phyloP scores from a whole-genome alignment of 129 eudicot genomes.

The Tagetes erecta region DNA sequence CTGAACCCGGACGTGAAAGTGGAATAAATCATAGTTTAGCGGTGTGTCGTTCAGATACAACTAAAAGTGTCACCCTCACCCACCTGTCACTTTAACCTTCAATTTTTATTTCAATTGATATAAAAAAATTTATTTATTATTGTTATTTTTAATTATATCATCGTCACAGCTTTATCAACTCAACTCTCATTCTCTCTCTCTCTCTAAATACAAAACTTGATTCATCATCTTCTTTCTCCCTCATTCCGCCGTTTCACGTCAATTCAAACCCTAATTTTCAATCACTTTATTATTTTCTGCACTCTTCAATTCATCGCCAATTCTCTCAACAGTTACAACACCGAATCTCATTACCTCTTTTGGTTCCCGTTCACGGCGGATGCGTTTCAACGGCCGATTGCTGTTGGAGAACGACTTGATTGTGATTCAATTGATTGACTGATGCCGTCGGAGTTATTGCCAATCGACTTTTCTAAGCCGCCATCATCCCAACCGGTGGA shows the following conservation, averaged over 20 bases:
- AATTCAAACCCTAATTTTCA: constrained; percentile 29
- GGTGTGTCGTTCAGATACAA: constrained; percentile 38
- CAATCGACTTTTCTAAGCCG: constrained; percentile 61
- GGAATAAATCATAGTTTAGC: constrained; percentile 34
- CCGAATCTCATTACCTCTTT: not conserved
- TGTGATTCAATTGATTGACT: constrained; percentile 41
- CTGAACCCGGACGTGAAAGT: constrained; percentile 42
- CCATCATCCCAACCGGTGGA: constrained; percentile 34
- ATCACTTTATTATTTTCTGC: too few relatives aligned
- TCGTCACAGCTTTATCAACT: constrained; percentile 35
- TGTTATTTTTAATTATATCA: not conserved
- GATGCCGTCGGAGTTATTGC: constrained; percentile 90
- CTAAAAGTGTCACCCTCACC: constrained; percentile 13
- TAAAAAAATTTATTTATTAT: too few relatives aligned
- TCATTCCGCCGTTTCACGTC: constrained; percentile 18
- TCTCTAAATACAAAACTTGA: too few relatives aligned
- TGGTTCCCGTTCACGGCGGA: constrained; percentile 3
- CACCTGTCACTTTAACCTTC: constrained; percentile 20
- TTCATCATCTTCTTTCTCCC: constrained; percentile 13
- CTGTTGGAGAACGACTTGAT: not conserved
- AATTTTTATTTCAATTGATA: not conserved
- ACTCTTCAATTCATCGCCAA: too few relatives aligned
- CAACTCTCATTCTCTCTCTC: constrained; percentile 26
- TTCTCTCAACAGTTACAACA: too few relatives aligned
- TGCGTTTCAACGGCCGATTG: constrained; percentile 13